phyloP scores from a whole-genome alignment of 164 flowering plant species.

The Vitis amurensis region DNA sequence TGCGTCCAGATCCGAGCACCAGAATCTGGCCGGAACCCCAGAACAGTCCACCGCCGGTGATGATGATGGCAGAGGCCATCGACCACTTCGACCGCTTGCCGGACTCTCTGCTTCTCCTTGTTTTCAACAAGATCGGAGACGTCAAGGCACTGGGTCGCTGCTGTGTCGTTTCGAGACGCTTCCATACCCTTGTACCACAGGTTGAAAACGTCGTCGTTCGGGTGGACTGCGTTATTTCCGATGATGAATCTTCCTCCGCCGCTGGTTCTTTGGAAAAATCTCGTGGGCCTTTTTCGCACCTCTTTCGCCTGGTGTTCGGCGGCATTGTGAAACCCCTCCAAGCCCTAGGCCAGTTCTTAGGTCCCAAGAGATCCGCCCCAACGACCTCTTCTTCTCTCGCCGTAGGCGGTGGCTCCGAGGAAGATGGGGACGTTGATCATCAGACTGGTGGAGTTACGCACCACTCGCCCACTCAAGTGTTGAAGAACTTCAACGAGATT shows the following conservation, averaged over 20 bases:
- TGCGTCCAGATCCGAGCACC: slow-evolving; percentile 40
- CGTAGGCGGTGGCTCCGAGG: slow-evolving; percentile 17
- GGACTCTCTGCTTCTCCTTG: slow-evolving; percentile 63
- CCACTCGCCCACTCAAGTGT: slow-evolving; percentile 85
- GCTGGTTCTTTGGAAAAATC: slow-evolving; percentile 41
- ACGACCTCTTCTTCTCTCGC: slow-evolving; percentile 20
- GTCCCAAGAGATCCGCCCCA: slow-evolving; percentile 28
- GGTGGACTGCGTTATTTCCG: slow-evolving; percentile 89
- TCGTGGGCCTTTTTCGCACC: slow-evolving; percentile 36
- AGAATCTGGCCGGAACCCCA: slow-evolving; percentile 42
- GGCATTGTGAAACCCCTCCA: slow-evolving; percentile 74
- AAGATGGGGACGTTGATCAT: slow-evolving; percentile 45
- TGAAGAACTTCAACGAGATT: slow-evolving; percentile 80
- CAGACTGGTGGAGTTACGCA: slow-evolving; percentile 60
- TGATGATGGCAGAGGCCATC: background rate
- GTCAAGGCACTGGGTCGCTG: slow-evolving; percentile 87
- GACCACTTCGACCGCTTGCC: slow-evolving; percentile 79
- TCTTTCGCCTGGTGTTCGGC: slow-evolving; percentile 50
- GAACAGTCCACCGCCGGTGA: background rate
- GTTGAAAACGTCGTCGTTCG: slow-evolving; percentile 80
- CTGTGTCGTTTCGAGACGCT: slow-evolving; percentile 74
- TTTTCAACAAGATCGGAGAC: slow-evolving; percentile 83
- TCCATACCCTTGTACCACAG: slow-evolving; percentile 70
- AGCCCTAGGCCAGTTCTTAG: slow-evolving; percentile 56
- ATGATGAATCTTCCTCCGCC: slow-evolving; percentile 57